Base-by-base conservation (phyloP, 371 early-diverging fungal genomes). In the Actinomucor elegans region DNA sequence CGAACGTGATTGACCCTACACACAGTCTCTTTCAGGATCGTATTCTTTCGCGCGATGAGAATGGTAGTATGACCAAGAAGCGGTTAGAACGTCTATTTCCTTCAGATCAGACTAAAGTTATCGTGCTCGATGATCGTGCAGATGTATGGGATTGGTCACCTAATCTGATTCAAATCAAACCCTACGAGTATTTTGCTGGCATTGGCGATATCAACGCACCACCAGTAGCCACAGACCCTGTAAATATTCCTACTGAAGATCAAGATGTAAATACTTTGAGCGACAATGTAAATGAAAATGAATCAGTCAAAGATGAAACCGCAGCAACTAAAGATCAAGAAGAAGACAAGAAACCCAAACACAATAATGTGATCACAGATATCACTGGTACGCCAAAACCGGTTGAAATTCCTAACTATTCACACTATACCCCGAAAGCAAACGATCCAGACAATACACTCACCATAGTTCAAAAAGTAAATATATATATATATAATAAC, bases 91-190 rank as follows among this genome's bases (percentile, higher is more conserved):
- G 99, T 17, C 78, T 99, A 24, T 98, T 99, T 59, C 97, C 99
- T 7, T 88, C 88, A 54, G 94, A 97, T 62, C 86, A 87, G 18
- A 92, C 91, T 28, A 98, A 98, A 93, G 99, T 99, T 0, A 91
- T 98, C 2, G 91, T 96, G 18, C 71, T 99, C n/a, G 99, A 99
- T 70, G 99, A 99, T 72, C 86, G 99, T 18, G 90, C 88, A 0
- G 99, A 99, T 67, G 94, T 99, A 0, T 99, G 99, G 99, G 77
- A 85, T 26, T 90, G 88, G 81, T 87, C 94, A 6, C 91, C 86
- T 5, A 93, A 95, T 66, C 64, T 98, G 31, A 87, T 97, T 40
- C 84, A 88, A 52, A 91, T 97, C 17, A 78, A 81, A 45, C 94
- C 94, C 15, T 98, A 91, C 57, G 87, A 87, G 49, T 98, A 94